phyloP scores from a whole-genome alignment of 208 protist genomes.

The Wallacemonas sp. region DNA sequence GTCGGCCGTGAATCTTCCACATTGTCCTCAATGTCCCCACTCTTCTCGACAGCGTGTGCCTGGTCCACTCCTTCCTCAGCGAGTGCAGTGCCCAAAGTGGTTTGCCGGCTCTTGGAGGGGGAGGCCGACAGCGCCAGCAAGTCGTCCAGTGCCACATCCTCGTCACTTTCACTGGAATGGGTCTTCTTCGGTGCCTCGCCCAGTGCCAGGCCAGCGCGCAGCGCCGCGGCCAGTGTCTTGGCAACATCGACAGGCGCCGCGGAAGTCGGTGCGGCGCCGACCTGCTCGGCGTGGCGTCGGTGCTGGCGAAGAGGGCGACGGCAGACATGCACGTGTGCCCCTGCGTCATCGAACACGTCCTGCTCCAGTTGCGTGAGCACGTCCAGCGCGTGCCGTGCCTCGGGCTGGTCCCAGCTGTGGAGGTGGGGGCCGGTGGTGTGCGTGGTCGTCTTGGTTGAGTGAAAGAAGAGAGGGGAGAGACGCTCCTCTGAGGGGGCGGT shows the following conservation, averaged over 20 bases:
- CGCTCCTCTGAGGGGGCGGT: neutral
- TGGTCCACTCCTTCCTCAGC: too few species aligned
- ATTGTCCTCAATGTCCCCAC: too few species aligned
- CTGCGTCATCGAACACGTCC: neutral
- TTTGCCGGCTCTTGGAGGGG: neutral
- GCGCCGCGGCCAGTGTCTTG: conserved; percentile 8
- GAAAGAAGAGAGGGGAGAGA: neutral
- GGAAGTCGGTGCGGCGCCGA: neutral
- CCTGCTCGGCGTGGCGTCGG: too few species aligned
- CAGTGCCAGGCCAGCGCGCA: conserved; percentile 4
- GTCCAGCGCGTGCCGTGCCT: neutral
- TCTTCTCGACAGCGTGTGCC: too few species aligned
- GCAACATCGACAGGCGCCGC: neutral
- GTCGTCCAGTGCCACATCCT: neutral
- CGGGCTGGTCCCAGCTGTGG: neutral
- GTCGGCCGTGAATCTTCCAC: too few species aligned
- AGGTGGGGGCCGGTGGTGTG: neutral
- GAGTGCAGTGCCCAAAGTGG: too few species aligned
- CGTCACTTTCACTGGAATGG: neutral
- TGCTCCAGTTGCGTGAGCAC: conserved; percentile 5
- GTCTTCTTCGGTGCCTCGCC: neutral
- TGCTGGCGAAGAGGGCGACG: neutral
- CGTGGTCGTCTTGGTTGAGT: neutral
- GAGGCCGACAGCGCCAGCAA: neutral
- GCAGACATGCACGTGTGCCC: neutral